Conservation (phyloP, 371 early-diverging fungal species). For the Mucor racemosus region DNA sequence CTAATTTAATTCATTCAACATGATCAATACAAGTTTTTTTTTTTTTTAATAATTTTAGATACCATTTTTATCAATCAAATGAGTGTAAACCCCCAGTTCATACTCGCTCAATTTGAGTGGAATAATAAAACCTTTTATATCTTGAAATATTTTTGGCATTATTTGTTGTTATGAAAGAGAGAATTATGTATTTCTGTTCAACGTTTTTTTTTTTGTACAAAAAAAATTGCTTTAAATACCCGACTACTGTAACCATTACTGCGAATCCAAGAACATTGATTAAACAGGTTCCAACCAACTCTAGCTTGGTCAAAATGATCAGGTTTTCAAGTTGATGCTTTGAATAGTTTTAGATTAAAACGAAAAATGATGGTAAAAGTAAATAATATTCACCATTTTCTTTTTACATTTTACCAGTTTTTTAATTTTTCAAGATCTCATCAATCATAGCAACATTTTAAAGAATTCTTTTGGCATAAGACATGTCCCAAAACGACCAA, state of each 20-base stretch:
- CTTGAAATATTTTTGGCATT: slow-evolving; percentile 13
- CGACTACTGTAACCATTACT: too few relatives aligned
- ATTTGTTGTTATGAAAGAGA: neutral
- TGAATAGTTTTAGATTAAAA: too few relatives aligned
- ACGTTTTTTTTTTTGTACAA: neutral
- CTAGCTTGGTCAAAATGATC: neutral
- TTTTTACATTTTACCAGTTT: too few relatives aligned
- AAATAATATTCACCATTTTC: too few relatives aligned
- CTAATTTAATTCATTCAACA: slow-evolving; percentile 4
- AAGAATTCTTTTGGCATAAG: too few relatives aligned
- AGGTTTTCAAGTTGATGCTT: neutral
- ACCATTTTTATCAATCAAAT: slow-evolving; percentile 30
- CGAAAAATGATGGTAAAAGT: too few relatives aligned
- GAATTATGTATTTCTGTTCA: neutral
- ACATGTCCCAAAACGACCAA: too few relatives aligned
- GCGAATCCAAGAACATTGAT: too few relatives aligned
- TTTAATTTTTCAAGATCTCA: too few relatives aligned
- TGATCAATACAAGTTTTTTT: neutral
- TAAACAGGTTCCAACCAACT: neutral
- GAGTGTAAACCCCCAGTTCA: slow-evolving; percentile 6
- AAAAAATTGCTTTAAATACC: too few relatives aligned
- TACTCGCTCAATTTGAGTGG: slow-evolving; percentile 30
- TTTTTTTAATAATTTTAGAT: neutral
- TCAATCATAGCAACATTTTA: too few relatives aligned
- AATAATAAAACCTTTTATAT: slow-evolving; percentile 27